Evolutionary conservation across 1,139 yeast species (phyloP).

Genomic region (Blastobotrys capitulatus): DNA sequence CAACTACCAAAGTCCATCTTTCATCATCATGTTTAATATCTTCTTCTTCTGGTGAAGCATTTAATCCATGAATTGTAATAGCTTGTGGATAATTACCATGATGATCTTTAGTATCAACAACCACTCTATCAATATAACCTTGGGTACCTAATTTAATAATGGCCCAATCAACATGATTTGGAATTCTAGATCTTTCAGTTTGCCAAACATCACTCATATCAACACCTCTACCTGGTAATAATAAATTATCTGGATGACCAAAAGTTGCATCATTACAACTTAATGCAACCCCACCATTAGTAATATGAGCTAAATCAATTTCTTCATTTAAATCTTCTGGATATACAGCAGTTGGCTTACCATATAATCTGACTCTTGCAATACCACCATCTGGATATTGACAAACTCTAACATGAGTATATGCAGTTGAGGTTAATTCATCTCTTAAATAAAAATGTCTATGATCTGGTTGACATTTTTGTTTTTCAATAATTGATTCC

Average conservation of each 20-base stretch:
- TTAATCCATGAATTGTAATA: slow-evolving; percentile 49
- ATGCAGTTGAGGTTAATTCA: slow-evolving; percentile 50
- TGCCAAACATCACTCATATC: slow-evolving; percentile 99
- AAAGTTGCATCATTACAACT: slow-evolving; percentile 85
- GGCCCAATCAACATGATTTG: slow-evolving; percentile 87
- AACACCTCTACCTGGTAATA: slow-evolving; percentile 87
- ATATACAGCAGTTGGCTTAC: slow-evolving; percentile 63
- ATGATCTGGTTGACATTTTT: slow-evolving; percentile 84
- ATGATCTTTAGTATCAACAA: slow-evolving; percentile 87
- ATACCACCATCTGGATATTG: slow-evolving; percentile 97
- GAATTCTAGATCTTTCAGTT: slow-evolving; percentile 75
- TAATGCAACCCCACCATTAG: slow-evolving; percentile 84
- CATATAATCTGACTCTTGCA: slow-evolving; percentile 87
- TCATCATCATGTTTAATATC: slow-evolving; percentile 36
- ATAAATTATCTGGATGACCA: slow-evolving; percentile 80
- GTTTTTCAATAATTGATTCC: slow-evolving; percentile 61
- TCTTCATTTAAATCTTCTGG: slow-evolving; percentile 43
- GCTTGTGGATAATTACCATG: slow-evolving; percentile 90
- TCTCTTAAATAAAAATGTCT: slow-evolving; percentile 69
- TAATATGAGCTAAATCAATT: slow-evolving; percentile 74
- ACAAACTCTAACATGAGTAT: slow-evolving; percentile 74
- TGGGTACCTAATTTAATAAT: slow-evolving; percentile 68
- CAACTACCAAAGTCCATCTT: slow-evolving; percentile 62
- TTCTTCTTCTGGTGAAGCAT: slow-evolving; percentile 25
- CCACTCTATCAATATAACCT: slow-evolving; percentile 46